Evolutionary conservation across 2,329 filamentous ascomycete genomes (phyloP).

Genomic region (Diaporthe nobilis): DNA sequence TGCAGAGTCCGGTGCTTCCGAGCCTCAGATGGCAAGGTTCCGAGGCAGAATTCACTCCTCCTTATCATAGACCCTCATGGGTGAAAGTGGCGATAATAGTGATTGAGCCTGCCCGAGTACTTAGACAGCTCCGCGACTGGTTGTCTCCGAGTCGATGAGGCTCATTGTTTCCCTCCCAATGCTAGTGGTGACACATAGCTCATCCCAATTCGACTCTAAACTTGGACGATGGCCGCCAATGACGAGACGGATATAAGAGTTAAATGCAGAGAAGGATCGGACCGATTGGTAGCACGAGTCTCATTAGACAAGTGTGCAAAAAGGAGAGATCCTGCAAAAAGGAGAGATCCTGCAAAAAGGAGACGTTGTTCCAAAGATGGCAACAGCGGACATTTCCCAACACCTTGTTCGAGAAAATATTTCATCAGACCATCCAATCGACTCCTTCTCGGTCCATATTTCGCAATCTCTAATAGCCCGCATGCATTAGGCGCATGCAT

Average conservation of each 20-base stretch:
- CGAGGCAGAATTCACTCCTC: background rate
- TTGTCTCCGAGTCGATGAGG: slow-evolving; percentile 6
- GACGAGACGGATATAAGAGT: slow-evolving; percentile 17
- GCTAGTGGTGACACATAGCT: slow-evolving; percentile 32
- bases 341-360: background rate
- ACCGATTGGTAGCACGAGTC: slow-evolving; percentile 5
- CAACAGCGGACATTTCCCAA: background rate
- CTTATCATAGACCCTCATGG: background rate
- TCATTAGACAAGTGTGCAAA: slow-evolving; percentile 16
- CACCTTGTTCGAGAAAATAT: slow-evolving; percentile 12
- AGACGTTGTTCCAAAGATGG: slow-evolving; percentile 11
- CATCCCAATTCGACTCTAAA: slow-evolving; percentile 9
- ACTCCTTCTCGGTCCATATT: background rate
- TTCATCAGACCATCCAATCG: background rate
- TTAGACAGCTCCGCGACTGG: background rate
- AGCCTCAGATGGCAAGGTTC: background rate
- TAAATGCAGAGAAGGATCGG: background rate
- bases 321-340: background rate
- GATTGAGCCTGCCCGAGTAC: background rate
- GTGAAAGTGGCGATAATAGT: background rate
- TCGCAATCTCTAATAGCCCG: background rate
- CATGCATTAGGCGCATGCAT: slow-evolving; percentile 6
- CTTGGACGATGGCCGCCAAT: slow-evolving; percentile 19
- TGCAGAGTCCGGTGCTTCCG: background rate
- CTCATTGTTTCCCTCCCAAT: slow-evolving; percentile 25